Evolutionary conservation across 2,329 filamentous ascomycete species (phyloP).

Genomic region (Hypoxylon sp.): DNA sequence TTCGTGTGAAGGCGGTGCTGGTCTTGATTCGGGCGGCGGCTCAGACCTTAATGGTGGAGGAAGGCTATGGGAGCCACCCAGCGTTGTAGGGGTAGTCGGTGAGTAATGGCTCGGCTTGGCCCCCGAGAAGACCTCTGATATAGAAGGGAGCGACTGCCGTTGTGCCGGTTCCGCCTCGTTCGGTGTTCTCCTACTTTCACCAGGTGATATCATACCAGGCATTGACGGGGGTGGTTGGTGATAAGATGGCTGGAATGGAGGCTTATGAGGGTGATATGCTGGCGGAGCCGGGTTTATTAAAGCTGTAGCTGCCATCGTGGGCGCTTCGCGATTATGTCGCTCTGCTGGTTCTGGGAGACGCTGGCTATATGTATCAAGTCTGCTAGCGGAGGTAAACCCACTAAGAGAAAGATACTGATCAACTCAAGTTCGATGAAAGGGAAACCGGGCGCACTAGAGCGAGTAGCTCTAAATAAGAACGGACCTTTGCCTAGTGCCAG

Average conservation of each 20-base stretch:
- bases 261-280: constrained; percentile 51
- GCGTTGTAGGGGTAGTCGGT: constrained; percentile 49
- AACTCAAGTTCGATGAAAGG: constrained; percentile 42
- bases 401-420: constrained; percentile 47
- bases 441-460: constrained; percentile 39
- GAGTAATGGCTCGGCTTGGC: constrained; percentile 50
- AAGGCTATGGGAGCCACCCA: constrained; percentile 47
- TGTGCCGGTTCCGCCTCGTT: constrained; percentile 48
- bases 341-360: constrained; percentile 46
- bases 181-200: constrained; percentile 48
- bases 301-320: constrained; percentile 53
- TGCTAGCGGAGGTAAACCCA: constrained; percentile 51
- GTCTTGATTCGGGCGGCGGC: constrained; percentile 47
- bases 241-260: constrained; percentile 46
- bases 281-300: constrained; percentile 53
- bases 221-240: constrained; percentile 50
- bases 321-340: constrained; percentile 46
- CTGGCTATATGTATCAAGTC: constrained; percentile 49
- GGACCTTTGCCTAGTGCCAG: constrained; percentile 55
- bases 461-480: constrained; percentile 46
- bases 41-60: constrained; percentile 51
- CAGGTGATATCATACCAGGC: constrained; percentile 48
- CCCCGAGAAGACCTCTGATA: constrained; percentile 53
- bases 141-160: constrained; percentile 53
- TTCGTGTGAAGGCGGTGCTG: constrained; percentile 49